Evolutionary conservation across 805 yeast species (phyloP).

Genomic region (Yarrowia osloensis): DNA sequence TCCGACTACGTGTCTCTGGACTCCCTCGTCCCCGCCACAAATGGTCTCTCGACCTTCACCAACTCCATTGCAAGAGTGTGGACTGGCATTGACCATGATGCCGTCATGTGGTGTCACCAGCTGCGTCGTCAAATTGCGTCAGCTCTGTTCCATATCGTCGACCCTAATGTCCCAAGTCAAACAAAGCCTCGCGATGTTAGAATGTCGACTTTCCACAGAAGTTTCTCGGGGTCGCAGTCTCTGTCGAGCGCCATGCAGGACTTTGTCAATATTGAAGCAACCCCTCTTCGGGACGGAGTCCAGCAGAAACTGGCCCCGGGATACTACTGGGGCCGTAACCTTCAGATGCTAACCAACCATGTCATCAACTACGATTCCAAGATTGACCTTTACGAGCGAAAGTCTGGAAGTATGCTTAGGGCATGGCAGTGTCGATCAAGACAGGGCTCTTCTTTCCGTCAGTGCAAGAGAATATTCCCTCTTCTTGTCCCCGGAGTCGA

Average conservation of each 20-base stretch:
- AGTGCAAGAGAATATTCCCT: slow-evolving; percentile 8
- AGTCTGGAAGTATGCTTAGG: slow-evolving; percentile 4
- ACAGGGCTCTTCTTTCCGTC: slow-evolving; percentile 19
- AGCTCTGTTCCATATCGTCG: slow-evolving; percentile 61
- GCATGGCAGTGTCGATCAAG: slow-evolving; percentile 11
- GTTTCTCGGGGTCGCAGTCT: slow-evolving; percentile 44
- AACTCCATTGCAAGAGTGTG: slow-evolving; percentile 89
- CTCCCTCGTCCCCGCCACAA: slow-evolving; percentile 65
- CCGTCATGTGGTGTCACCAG: slow-evolving; percentile 96
- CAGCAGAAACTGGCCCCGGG: slow-evolving; percentile 9
- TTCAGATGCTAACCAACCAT: slow-evolving; percentile 31
- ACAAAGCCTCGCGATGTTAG: slow-evolving; percentile 58
- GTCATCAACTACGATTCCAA: background rate
- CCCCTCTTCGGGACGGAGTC: slow-evolving; percentile 26
- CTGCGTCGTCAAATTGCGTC: slow-evolving; percentile 63
- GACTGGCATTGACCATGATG: slow-evolving; percentile 93
- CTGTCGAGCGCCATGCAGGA: slow-evolving; percentile 24
- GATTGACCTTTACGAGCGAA: slow-evolving; percentile 4
- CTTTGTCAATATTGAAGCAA: slow-evolving; percentile 28
- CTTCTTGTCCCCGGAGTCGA: background rate
- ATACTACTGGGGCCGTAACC: slow-evolving; percentile 30
- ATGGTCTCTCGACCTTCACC: slow-evolving; percentile 82
- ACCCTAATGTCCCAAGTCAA: slow-evolving; percentile 46
- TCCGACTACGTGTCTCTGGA: slow-evolving; percentile 84
- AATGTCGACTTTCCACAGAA: slow-evolving; percentile 56